Conservation (phyloP, 176 grass and related monocot species). For the Triticum urartu region DNA sequence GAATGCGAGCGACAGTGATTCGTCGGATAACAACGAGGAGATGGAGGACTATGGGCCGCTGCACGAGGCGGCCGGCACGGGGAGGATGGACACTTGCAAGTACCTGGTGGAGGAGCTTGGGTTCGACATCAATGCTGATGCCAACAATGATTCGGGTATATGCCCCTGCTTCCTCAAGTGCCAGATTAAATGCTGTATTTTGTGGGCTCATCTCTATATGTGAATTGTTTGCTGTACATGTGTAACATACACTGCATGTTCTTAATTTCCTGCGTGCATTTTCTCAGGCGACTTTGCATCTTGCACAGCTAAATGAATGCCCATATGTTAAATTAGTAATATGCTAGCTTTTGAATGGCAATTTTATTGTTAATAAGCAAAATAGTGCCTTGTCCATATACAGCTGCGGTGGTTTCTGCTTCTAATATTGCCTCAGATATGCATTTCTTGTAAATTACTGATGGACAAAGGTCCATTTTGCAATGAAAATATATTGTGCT, state of each 20-base stretch:
- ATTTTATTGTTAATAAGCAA: background rate
- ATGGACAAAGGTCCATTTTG: background rate
- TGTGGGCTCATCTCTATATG: background rate
- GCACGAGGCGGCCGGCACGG: slow-evolving; percentile 16
- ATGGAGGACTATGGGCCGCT: slow-evolving; percentile 5
- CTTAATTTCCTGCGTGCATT: background rate
- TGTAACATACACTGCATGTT: background rate
- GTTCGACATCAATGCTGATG: slow-evolving; percentile 19
- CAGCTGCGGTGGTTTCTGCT: background rate
- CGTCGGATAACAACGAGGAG: background rate
- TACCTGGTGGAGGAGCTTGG: slow-evolving; percentile 41
- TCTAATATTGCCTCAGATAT: background rate
- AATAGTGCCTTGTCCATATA: background rate
- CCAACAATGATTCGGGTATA: background rate
- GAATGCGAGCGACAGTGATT: slow-evolving; percentile 4
- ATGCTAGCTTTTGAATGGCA: background rate
- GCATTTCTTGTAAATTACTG: background rate
- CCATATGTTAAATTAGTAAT: background rate
- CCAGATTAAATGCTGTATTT: background rate
- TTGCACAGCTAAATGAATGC: background rate
- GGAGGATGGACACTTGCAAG: slow-evolving; percentile 19
- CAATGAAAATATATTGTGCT: background rate
- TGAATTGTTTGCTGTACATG: no score
- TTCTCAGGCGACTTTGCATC: background rate
- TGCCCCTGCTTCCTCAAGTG: background rate